Evolutionary conservation across 106 monocot genomes (phyloP), one percentile per base, ranked within the genome.

Genomic region (Gastrodia elata): DNA sequence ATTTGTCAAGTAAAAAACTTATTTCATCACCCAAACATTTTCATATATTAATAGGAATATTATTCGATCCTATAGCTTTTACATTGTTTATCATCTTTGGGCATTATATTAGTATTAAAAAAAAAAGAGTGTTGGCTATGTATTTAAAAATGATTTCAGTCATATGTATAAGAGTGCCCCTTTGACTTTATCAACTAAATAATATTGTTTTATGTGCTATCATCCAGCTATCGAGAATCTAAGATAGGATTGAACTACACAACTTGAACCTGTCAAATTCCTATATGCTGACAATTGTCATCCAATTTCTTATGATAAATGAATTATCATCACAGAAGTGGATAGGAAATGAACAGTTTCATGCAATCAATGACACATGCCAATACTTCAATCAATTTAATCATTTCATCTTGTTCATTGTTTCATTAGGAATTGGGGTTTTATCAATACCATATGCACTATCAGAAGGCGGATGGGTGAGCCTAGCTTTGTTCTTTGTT

Each of bases 361-460:
- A 52, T n/a, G 4, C 22, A 52, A n/a, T 52, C 6, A 52, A n/a
- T 46, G 46, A 46, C 18, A 46, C 4, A 52, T 4, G 52, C 22
- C 24, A 24, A 52, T 5, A 5, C 7, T 52, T 61, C 32, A 61
- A 32, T 32, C 32, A 32, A 32, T 30, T 33, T 11, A 32, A 32
- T 32, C 32, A 32, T 11, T 61, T 61, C 61, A 61, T n/a, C 52
- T 52, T 22, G 2, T 52, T 52, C 52, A 22, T 52, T 52, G 30
- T 35, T 67, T 20, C 11, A 18, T 37, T 58, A 91, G 91, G 91
- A 27, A 71, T 92, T 14, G 91, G 88, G 11, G 86, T 92, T 15
- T 35, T 92, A 5, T 92, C 91, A 20, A 71, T 89, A 67, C 88
- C 91, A 67, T 89, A 89, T 64, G 88, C 88, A 11, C 76, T 92